Evolutionary conservation across 2,329 filamentous ascomycete genomes (phyloP).

Genomic region (Dactylellina haptotyla): DNA sequence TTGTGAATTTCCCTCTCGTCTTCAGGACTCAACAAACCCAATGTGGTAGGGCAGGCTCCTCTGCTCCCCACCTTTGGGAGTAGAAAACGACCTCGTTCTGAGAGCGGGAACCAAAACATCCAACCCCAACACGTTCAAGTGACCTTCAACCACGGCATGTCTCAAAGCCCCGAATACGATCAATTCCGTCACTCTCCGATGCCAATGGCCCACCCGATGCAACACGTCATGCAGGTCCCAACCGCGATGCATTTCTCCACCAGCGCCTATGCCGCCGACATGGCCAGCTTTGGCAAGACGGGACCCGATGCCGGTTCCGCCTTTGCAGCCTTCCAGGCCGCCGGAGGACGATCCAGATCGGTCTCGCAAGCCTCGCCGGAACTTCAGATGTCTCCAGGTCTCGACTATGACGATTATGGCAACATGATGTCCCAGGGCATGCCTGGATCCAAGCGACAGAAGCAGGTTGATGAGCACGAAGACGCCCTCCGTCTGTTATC

Average conservation of each 20-base stretch:
- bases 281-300: conserved; percentile 47
- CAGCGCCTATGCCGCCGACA: conserved; percentile 44
- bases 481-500: conserved; percentile 57
- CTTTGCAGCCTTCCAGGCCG: conserved; percentile 47
- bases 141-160: conserved; percentile 41
- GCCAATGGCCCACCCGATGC: conserved; percentile 44
- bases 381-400: conserved; percentile 43
- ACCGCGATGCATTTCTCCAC: conserved; percentile 50
- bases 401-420: conserved; percentile 47
- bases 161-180: conserved; percentile 50
- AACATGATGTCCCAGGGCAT: conserved; percentile 42
- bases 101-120: conserved; percentile 29
- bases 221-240: conserved; percentile 35
- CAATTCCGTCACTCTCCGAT: conserved; percentile 44
- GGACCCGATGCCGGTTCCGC: conserved; percentile 41
- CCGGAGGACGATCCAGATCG: conserved; percentile 39
- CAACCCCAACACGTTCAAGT: conserved; percentile 42
- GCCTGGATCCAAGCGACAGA: conserved; percentile 48
- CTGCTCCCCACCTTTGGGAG: conserved; percentile 33
- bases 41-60: conserved; percentile 32
- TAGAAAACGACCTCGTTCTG: conserved; percentile 36
- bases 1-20: neutral
- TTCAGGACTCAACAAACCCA: conserved; percentile 40
- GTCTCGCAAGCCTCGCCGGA: conserved; percentile 47
- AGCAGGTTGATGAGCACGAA: conserved; percentile 57